Conservation (phyloP, 805 yeast genomes). For the Saccharomyces eubayanus region DNA sequence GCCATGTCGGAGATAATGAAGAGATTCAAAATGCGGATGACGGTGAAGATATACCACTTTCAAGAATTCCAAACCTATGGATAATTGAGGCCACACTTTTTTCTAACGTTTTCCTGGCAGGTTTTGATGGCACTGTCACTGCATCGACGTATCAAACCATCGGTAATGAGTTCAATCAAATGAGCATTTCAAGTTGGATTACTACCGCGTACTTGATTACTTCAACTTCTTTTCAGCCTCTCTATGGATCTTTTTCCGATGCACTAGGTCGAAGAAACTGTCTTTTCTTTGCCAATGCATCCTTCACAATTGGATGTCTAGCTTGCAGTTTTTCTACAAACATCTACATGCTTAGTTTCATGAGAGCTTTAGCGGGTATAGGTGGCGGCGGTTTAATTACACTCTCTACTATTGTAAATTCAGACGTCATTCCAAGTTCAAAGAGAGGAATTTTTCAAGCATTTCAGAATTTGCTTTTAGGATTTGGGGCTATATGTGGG, state of each 20-base stretch:
- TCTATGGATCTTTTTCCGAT: constrained; percentile 36
- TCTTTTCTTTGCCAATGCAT: constrained; percentile 30
- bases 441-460: constrained; percentile 37
- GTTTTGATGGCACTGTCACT: constrained; percentile 42
- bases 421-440: constrained; percentile 33
- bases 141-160: constrained; percentile 42
- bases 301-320: constrained; percentile 32
- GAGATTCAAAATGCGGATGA: constrained; percentile 4
- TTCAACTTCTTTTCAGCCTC: constrained; percentile 36
- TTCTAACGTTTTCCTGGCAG: constrained; percentile 37
- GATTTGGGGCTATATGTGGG: constrained; percentile 34
- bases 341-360: constrained; percentile 26
- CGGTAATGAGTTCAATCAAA: constrained; percentile 35
- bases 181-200: constrained; percentile 35
- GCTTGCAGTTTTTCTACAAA: constrained; percentile 30
- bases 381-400: constrained; percentile 38
- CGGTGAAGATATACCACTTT: constrained; percentile 7
- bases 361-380: constrained; percentile 35
- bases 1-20: neutral
- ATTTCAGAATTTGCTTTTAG: constrained; percentile 32
- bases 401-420: constrained; percentile 33
- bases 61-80: constrained; percentile 19
- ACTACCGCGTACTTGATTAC: constrained; percentile 37
- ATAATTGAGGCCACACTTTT: constrained; percentile 31
- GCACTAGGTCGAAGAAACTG: constrained; percentile 33